Evolutionary conservation across 768 basidiomycete genomes (phyloP).

Genomic region (Xanthoconium purpureum): DNA sequence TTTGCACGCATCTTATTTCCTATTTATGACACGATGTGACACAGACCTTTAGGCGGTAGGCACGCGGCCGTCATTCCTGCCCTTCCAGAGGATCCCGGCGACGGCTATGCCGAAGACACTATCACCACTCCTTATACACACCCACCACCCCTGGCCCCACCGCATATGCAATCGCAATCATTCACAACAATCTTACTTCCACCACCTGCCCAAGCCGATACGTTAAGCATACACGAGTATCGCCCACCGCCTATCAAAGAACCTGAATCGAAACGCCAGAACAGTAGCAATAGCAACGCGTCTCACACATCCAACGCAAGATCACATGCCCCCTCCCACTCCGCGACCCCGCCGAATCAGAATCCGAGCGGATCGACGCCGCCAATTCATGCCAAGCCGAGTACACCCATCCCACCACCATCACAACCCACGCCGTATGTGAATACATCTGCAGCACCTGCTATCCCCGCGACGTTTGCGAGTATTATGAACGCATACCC

Average conservation of each 20-base stretch:
- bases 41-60: slow-evolving; percentile 72
- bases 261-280: slow-evolving; percentile 18
- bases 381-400: slow-evolving; percentile 16
- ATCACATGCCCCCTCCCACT: slow-evolving; percentile 15
- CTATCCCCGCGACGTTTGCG: slow-evolving; percentile 56
- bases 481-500: slow-evolving; percentile 74
- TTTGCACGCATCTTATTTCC: slow-evolving; percentile 26
- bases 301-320: slow-evolving; percentile 12
- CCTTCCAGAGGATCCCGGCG: slow-evolving; percentile 58
- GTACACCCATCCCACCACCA: not conserved
- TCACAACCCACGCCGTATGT: slow-evolving; percentile 18
- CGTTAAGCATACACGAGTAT: slow-evolving; percentile 33
- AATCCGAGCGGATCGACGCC: slow-evolving; percentile 17
- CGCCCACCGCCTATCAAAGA: slow-evolving; percentile 26
- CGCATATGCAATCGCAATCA: slow-evolving; percentile 22
- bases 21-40: slow-evolving; percentile 32
- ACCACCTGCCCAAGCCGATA: slow-evolving; percentile 25
- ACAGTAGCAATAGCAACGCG: not conserved
- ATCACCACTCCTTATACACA: slow-evolving; percentile 16
- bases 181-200: slow-evolving; percentile 33
- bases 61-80: slow-evolving; percentile 83
- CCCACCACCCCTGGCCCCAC: slow-evolving; percentile 15
- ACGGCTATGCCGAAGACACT: slow-evolving; percentile 25
- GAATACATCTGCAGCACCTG: slow-evolving; percentile 20
- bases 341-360: slow-evolving; percentile 26